phyloP scores from a whole-genome alignment of 2,329 filamentous ascomycete species.

The Colletotrichum sp. region DNA sequence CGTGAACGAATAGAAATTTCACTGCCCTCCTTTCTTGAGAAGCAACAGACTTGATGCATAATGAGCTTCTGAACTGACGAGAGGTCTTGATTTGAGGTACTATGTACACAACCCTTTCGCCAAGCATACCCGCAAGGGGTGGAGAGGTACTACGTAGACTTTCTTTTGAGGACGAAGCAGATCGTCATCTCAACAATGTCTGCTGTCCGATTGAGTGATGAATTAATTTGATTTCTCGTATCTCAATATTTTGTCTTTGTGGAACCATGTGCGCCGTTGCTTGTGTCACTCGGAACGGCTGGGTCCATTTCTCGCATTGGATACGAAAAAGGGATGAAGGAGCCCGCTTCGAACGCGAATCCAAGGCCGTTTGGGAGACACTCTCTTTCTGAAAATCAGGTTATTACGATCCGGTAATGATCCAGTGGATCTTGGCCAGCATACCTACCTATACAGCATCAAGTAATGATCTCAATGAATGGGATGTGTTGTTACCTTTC shows the following conservation, averaged over 20 bases:
- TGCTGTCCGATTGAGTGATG: background rate
- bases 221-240: background rate
- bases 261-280: background rate
- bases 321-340: background rate
- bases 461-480: background rate
- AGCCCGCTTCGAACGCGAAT: background rate
- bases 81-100: rapidly evolving
- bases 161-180: background rate
- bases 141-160: background rate
- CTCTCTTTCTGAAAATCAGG: rapidly evolving
- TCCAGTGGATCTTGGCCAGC: rapidly evolving
- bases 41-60: background rate
- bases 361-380: background rate
- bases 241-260: rapidly evolving
- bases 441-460: background rate
- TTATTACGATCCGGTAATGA: background rate
- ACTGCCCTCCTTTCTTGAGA: rapidly evolving
- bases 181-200: background rate
- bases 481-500: background rate
- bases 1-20: background rate
- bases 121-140: background rate
- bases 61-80: rapidly evolving
- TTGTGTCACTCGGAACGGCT: rapidly evolving
- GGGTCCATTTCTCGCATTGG: background rate
- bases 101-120: rapidly evolving